Percentiles rank a stretch among this genome's conserved stretches.
Evolutionary conservation across 768 basidiomycete species (phyloP).

Genomic region (Suillus ampliporus): DNA sequence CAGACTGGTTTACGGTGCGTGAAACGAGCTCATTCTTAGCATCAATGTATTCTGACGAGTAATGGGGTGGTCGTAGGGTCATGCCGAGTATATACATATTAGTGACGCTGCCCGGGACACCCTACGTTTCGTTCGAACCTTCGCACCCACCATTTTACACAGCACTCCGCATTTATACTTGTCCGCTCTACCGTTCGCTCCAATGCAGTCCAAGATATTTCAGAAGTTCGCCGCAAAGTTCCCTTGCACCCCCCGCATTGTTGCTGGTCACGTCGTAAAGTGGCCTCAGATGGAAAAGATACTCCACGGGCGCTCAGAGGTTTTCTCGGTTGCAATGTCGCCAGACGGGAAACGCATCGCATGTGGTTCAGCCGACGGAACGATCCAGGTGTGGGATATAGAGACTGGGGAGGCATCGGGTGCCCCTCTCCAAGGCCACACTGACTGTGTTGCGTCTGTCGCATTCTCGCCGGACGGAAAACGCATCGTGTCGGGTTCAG

Average conservation of each 20-base stretch:
- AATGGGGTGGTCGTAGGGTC: slow-evolving; percentile 1
- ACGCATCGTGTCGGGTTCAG: slow-evolving; percentile 20
- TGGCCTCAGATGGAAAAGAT: slow-evolving; percentile 7
- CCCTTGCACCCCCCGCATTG: background rate
- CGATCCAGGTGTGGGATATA: slow-evolving; percentile 7
- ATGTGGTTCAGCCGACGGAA: slow-evolving; percentile 16
- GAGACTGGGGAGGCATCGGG: slow-evolving; percentile 2
- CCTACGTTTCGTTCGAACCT: slow-evolving; percentile 17
- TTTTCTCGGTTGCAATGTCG: background rate
- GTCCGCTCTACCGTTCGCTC: slow-evolving; percentile 31
- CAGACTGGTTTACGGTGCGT: slow-evolving; percentile 2
- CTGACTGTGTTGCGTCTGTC: background rate
- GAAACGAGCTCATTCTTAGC: background rate
- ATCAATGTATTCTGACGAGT: background rate
- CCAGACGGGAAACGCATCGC: background rate
- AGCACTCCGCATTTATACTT: slow-evolving; percentile 32
- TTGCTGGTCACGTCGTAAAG: slow-evolving; percentile 1
- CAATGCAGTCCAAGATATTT: slow-evolving; percentile 25
- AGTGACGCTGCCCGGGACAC: slow-evolving; percentile 10
- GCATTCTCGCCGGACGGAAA: slow-evolving; percentile 10
- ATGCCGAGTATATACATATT: background rate
- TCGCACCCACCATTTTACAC: slow-evolving; percentile 17
- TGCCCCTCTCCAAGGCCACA: slow-evolving; percentile 9
- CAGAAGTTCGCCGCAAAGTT: slow-evolving; percentile 21
- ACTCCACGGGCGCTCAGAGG: rapidly evolving